Percentiles rank a stretch among this genome's conserved stretches.
Conservation (phyloP, 2,329 filamentous ascomycete species). For the Cladosporium sp. region DNA sequence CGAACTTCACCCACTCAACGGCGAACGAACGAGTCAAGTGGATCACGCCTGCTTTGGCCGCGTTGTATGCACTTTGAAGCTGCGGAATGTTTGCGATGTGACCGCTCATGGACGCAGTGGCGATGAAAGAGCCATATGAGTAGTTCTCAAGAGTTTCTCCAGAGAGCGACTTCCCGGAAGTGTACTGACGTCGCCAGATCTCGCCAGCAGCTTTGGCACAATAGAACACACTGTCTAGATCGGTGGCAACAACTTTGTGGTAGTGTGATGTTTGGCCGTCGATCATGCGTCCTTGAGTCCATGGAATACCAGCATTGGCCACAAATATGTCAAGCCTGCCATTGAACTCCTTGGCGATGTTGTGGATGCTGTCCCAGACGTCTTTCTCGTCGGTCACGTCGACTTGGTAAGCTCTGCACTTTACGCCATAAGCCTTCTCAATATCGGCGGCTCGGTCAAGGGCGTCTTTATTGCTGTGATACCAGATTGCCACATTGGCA, state of each 20-base stretch:
- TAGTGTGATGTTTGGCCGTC: slow-evolving; percentile 67
- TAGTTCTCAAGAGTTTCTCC: slow-evolving; percentile 45
- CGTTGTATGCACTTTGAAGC: slow-evolving; percentile 61
- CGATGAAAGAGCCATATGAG: slow-evolving; percentile 56
- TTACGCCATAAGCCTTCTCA: slow-evolving; percentile 38
- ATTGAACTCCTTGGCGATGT: slow-evolving; percentile 64
- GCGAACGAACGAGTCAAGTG: slow-evolving; percentile 65
- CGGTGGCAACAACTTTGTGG: slow-evolving; percentile 67
- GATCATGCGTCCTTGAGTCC: slow-evolving; percentile 68
- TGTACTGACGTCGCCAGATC: slow-evolving; percentile 71
- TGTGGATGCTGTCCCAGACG: slow-evolving; percentile 46
- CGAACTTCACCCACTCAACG: slow-evolving; percentile 76
- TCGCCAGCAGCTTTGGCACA: slow-evolving; percentile 69
- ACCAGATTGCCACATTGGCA: slow-evolving; percentile 51
- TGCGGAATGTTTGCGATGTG: slow-evolving; percentile 79
- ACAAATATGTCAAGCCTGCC: slow-evolving; percentile 76
- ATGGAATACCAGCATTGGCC: slow-evolving; percentile 75
- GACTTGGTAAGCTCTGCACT: slow-evolving; percentile 53
- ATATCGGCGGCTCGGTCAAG: slow-evolving; percentile 37
- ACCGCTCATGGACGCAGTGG: slow-evolving; percentile 76
- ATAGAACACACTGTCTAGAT: slow-evolving; percentile 78
- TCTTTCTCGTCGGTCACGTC: slow-evolving; percentile 47
- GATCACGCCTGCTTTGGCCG: slow-evolving; percentile 43
- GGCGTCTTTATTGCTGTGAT: slow-evolving; percentile 42
- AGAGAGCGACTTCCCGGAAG: slow-evolving; percentile 55